A percentile compares a stretch with the other conserved stretches of the same genome.
phyloP scores from a whole-genome alignment of 2,329 filamentous ascomycete genomes.

The Xylariaceae sp. region DNA sequence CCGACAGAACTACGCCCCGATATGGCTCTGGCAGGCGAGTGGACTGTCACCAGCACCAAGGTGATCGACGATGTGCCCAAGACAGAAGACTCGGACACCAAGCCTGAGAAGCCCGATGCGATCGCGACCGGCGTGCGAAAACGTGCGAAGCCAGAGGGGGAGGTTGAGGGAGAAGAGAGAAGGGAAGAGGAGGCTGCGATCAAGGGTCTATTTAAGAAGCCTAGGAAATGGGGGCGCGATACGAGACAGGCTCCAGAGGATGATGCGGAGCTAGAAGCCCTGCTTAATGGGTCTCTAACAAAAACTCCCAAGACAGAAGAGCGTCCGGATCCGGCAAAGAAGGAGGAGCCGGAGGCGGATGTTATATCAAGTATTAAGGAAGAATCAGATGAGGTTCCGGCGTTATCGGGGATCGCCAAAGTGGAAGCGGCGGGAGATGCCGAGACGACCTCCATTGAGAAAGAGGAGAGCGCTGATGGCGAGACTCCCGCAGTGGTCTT shows the following conservation, averaged over 20 bases:
- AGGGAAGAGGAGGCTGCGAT: slow-evolving; percentile 64
- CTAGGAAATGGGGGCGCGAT: slow-evolving; percentile 56
- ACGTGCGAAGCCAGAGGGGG: slow-evolving; percentile 44
- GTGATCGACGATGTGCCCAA: slow-evolving; percentile 50
- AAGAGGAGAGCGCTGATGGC: slow-evolving; percentile 32
- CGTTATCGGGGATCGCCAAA: slow-evolving; percentile 11
- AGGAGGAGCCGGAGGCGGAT: slow-evolving; percentile 28
- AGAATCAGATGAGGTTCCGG: slow-evolving; percentile 31
- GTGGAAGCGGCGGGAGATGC: slow-evolving; percentile 2
- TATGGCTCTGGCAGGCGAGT: slow-evolving; percentile 87
- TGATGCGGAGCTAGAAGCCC: slow-evolving; percentile 63
- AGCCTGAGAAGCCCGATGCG: slow-evolving; percentile 46
- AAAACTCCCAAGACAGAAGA: slow-evolving; percentile 35
- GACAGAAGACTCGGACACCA: slow-evolving; percentile 45
- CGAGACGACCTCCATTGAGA: slow-evolving; percentile 28
- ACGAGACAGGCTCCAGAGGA: slow-evolving; percentile 53
- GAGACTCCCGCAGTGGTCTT: slow-evolving; percentile 62
- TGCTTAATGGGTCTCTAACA: slow-evolving; percentile 49
- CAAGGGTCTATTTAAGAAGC: slow-evolving; percentile 62
- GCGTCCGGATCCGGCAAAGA: slow-evolving; percentile 7
- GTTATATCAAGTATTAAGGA: slow-evolving; percentile 46
- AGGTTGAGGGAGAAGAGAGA: slow-evolving; percentile 55
- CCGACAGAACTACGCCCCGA: slow-evolving; percentile 77
- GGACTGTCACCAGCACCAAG: slow-evolving; percentile 72
- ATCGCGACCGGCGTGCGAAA: slow-evolving; percentile 64